phyloP scores from a whole-genome alignment of 768 basidiomycete species.

The Boletus sensibilis region DNA sequence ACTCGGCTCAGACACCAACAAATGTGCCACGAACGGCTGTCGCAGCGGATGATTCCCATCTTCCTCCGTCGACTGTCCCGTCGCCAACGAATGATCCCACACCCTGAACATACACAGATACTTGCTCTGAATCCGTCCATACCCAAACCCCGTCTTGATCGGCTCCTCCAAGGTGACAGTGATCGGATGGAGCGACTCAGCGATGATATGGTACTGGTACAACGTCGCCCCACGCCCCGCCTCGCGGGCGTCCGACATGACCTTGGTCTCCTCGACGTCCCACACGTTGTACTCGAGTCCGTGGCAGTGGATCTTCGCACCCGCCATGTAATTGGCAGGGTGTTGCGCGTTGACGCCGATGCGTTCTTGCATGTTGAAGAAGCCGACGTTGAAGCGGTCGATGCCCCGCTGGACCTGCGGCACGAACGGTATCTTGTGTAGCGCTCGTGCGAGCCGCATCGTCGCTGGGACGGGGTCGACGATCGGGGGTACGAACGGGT shows the following conservation, averaged over 20 bases:
- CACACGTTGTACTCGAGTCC: conserved; percentile 19
- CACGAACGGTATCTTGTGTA: conserved; percentile 14
- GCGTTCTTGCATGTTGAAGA: conserved; percentile 23
- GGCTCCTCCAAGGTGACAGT: conserved; percentile 22
- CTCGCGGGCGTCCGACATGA: conserved; percentile 8
- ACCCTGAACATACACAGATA: conserved; percentile 20
- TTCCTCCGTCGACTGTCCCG: not conserved
- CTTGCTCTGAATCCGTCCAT: conserved; percentile 13
- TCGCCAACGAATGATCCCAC: conserved; percentile 22
- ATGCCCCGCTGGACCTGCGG: conserved; percentile 13
- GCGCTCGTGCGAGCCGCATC: not conserved
- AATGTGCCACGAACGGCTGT: conserved; percentile 21
- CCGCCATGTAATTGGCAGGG: conserved; percentile 21
- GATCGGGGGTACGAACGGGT: conserved; percentile 18
- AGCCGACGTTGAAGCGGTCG: conserved; percentile 10
- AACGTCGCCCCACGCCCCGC: not conserved
- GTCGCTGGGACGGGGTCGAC: conserved; percentile 19
- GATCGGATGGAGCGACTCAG: conserved; percentile 18
- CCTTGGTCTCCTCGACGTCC: conserved; percentile 17
- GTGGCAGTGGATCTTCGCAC: conserved; percentile 21
- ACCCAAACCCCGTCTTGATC: conserved; percentile 19
- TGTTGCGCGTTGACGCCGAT: conserved; percentile 20
- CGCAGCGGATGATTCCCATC: conserved; percentile 18
- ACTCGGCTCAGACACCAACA: conserved; percentile 15
- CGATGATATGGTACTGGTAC: conserved; percentile 19